A percentile compares a stretch with the other conserved stretches of the same genome.
Evolutionary conservation across 192 early-diverging fungal genomes (phyloP).

Genomic region (Coemansia reversa): DNA sequence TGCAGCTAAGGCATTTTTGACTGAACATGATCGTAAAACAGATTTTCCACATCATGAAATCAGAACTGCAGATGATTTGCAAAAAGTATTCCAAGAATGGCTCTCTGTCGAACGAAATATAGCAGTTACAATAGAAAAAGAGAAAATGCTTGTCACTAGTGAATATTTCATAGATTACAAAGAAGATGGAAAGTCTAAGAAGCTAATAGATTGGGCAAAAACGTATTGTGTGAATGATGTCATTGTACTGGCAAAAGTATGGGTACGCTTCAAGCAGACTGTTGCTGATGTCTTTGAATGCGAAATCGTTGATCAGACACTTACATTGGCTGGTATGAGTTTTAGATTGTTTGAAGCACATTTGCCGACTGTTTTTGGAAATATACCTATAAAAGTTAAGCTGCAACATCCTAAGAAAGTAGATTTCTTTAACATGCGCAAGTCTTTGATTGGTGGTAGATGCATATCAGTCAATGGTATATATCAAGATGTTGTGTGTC

Average conservation of each 20-base stretch:
- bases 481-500: not conserved
- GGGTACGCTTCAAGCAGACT: constrained; percentile 1
- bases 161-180: not conserved
- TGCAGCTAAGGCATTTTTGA: too few relatives aligned
- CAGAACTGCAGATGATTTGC: constrained; percentile 1
- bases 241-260: not conserved
- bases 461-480: not conserved
- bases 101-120: not conserved
- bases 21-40: not conserved
- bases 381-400: too few relatives aligned
- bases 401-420: not conserved
- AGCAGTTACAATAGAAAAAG: not conserved
- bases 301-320: constrained; percentile 1
- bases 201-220: not conserved
- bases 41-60: constrained; percentile 4
- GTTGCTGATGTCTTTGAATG: not conserved
- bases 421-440: constrained; percentile 1
- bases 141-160: not conserved
- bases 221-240: not conserved
- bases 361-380: not conserved
- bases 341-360: constrained; percentile 1
- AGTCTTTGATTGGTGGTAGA: constrained; percentile 1
- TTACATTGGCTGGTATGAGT: constrained; percentile 1
- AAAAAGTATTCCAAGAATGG: constrained; percentile 1
- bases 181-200: not conserved